Percentiles rank a stretch among this genome's conserved stretches.
Conservation (phyloP, 225 moss, liverwort and hornwort genomes). For the Lunularia cruciata region DNA sequence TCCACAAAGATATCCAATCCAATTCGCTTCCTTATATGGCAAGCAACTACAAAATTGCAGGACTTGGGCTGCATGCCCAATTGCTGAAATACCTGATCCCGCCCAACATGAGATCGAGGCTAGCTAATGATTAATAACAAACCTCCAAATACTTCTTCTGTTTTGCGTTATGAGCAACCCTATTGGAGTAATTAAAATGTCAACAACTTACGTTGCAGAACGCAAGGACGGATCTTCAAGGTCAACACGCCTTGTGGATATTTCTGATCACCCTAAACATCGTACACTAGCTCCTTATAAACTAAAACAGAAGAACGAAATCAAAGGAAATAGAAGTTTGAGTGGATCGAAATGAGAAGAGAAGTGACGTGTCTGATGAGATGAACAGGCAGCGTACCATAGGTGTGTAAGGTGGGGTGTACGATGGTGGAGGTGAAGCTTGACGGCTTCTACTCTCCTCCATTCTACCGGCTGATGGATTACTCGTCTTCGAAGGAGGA, state of each 20-base stretch:
- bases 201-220: neutral
- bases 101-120: neutral
- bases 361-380: no score
- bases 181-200: no score
- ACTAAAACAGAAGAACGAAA: neutral
- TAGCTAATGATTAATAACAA: neutral
- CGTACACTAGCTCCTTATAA: neutral
- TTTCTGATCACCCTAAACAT: neutral
- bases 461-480: slow-evolving; percentile 23
- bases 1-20: no score
- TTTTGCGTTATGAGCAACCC: no score
- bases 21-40: no score
- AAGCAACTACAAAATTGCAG: no score
- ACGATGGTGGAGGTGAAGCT: slow-evolving; percentile 39
- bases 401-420: slow-evolving; percentile 39
- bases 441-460: slow-evolving; percentile 40
- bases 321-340: neutral
- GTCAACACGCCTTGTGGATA: no score
- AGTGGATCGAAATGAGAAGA: neutral
- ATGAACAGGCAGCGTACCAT: slow-evolving; percentile 28
- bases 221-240: neutral
- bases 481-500: slow-evolving; percentile 11
- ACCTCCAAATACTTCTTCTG: neutral
- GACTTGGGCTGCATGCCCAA: no score
- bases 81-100: no score